Conservation (phyloP, 176 grass and related monocot genomes). For the Paspalum notatum region DNA sequence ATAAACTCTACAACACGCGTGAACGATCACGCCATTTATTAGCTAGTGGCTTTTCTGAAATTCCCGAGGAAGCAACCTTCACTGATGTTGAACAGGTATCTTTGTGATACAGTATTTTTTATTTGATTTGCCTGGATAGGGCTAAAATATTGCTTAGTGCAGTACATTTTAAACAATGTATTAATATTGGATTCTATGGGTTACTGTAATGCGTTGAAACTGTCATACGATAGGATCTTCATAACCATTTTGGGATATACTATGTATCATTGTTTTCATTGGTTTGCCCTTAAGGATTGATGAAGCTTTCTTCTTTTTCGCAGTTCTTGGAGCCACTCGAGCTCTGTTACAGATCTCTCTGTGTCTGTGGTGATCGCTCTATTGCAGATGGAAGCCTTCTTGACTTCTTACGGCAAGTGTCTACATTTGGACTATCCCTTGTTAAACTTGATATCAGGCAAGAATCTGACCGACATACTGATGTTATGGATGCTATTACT, state of each 20-base stretch:
- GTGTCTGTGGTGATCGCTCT: slow-evolving; percentile 74
- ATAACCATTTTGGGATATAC: not conserved
- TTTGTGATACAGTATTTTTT: slow-evolving; percentile 3
- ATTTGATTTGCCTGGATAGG: slow-evolving; percentile 23
- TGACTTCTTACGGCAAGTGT: slow-evolving; percentile 91
- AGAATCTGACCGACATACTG: slow-evolving; percentile 91
- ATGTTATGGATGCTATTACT: slow-evolving; percentile 87
- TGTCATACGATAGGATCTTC: not conserved
- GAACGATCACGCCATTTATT: slow-evolving; percentile 88
- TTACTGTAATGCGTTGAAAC: slow-evolving; percentile 6
- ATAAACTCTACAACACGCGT: slow-evolving; percentile 87
- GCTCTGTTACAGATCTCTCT: slow-evolving; percentile 90
- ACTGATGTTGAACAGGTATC: slow-evolving; percentile 80
- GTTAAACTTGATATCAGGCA: slow-evolving; percentile 97
- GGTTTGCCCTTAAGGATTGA: not conserved
- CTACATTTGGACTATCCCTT: slow-evolving; percentile 88
- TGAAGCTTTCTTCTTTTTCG: slow-evolving; percentile 46
- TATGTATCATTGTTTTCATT: not conserved
- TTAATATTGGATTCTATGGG: not conserved
- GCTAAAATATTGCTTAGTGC: not conserved
- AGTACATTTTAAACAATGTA: too few species aligned
- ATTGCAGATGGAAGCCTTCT: slow-evolving; percentile 95
- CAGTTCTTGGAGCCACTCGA: slow-evolving; percentile 95
- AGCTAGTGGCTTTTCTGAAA: slow-evolving; percentile 93
- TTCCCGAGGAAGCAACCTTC: slow-evolving; percentile 79